Evolutionary conservation across 768 basidiomycete species (phyloP).

Genomic region (Panaeolus cyanescens): DNA sequence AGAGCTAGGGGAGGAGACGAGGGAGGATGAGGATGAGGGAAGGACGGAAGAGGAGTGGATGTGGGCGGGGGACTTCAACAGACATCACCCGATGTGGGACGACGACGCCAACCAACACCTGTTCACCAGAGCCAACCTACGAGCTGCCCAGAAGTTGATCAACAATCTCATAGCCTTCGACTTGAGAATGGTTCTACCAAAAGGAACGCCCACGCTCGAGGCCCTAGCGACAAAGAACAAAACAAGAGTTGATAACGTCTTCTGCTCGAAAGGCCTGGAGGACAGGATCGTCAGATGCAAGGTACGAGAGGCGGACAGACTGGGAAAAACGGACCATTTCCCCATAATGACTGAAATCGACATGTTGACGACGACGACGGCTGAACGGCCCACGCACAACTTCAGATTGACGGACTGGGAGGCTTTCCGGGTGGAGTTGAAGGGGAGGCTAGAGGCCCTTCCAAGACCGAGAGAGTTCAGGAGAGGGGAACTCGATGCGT

Average conservation of each 20-base stretch:
- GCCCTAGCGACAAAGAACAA: slow-evolving; percentile 26
- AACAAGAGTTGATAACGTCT: slow-evolving; percentile 43
- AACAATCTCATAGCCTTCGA: slow-evolving; percentile 17
- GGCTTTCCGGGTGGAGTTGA: slow-evolving; percentile 21
- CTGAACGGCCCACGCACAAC: no score
- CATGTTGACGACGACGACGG: no score
- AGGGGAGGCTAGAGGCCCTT: neutral
- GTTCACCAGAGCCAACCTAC: slow-evolving; percentile 14
- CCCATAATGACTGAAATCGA: slow-evolving; percentile 31
- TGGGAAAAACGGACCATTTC: slow-evolving; percentile 35
- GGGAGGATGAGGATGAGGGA: neutral
- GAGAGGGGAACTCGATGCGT: neutral
- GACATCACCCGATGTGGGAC: slow-evolving; percentile 43
- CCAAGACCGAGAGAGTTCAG: neutral
- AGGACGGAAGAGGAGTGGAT: slow-evolving; percentile 16
- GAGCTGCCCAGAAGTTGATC: slow-evolving; percentile 22
- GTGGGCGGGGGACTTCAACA: slow-evolving; percentile 42
- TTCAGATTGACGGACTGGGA: no score
- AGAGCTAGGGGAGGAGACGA: neutral
- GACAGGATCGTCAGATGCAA: slow-evolving; percentile 25
- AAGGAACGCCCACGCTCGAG: slow-evolving; percentile 30
- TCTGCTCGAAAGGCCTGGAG: slow-evolving; percentile 18
- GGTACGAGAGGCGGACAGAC: slow-evolving; percentile 10
- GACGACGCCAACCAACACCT: slow-evolving; percentile 17
- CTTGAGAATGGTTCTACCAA: slow-evolving; percentile 32